Conservation (phyloP, 2,329 filamentous ascomycete species). For the Pseudogymnoascus sp. region DNA sequence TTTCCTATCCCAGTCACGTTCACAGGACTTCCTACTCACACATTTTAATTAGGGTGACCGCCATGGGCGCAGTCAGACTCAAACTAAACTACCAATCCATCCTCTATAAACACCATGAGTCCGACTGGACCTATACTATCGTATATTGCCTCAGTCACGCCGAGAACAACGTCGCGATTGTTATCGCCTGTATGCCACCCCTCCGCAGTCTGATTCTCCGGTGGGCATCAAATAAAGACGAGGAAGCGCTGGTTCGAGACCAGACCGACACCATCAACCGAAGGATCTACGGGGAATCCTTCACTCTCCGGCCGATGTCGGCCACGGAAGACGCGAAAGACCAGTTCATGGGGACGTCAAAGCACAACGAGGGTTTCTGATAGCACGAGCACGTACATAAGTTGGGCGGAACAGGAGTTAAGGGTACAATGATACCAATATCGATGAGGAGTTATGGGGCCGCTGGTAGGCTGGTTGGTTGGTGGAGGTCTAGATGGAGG, state of each 20-base stretch:
- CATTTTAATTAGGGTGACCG: neutral
- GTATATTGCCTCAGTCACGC: constrained; percentile 2
- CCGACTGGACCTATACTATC: constrained; percentile 5
- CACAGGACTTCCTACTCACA: neutral
- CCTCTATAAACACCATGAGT: neutral
- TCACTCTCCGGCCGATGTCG: neutral
- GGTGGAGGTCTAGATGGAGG: neutral
- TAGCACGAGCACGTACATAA: neutral
- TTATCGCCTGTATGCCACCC: constrained; percentile 6
- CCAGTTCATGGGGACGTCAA: neutral
- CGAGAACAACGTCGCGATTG: constrained; percentile 1
- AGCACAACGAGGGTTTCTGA: neutral
- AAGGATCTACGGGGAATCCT: constrained; percentile 2
- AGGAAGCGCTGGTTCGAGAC: neutral
- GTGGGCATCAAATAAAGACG: constrained; percentile 2
- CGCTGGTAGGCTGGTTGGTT: neutral
- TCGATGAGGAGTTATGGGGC: constrained; percentile 2
- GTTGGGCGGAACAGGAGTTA: neutral
- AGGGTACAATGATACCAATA: neutral
- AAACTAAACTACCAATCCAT: constrained; percentile 1
- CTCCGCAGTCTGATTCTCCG: neutral
- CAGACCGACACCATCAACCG: neutral
- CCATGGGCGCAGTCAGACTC: neutral
- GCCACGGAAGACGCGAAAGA: neutral
- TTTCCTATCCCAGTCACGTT: neutral